These are phyloP conservation scores for Daldinia eschscholtzii DNA, from an alignment of 2,329 filamentous ascomycete species.

Conservation along the genomic window DNA sequence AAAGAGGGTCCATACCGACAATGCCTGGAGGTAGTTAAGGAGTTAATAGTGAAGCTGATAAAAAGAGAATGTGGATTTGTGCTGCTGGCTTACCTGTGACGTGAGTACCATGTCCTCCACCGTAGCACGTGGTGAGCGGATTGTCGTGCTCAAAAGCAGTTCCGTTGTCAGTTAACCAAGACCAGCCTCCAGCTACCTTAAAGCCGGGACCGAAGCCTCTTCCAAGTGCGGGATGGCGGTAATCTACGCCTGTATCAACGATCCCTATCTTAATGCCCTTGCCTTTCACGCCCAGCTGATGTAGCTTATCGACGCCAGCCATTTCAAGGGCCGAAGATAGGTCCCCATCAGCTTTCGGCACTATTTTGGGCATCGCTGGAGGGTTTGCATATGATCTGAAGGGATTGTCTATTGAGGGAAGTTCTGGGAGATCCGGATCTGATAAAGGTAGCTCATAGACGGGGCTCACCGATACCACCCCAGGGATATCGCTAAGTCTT, in stretches of 20 bases:
- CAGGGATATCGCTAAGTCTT: constrained; percentile 23
- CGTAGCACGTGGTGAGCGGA: constrained; percentile 31
- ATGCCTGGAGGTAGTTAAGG: constrained; percentile 24
- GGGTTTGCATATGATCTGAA: constrained; percentile 23
- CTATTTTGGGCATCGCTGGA: constrained; percentile 24
- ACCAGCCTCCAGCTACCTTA: constrained; percentile 37
- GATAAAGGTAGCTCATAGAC: constrained; percentile 32
- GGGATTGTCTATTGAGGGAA: constrained; percentile 6
- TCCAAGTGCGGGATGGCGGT: constrained; percentile 35
- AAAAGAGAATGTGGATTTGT: too few relatives aligned
- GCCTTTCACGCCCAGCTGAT: constrained; percentile 36
- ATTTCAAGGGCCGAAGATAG: constrained; percentile 34
- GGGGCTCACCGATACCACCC: constrained; percentile 34
- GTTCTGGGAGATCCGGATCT: constrained; percentile 13
- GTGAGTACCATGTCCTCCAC: constrained; percentile 37
- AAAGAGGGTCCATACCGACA: constrained; percentile 31
- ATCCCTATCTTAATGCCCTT: constrained; percentile 41
- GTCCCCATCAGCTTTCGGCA: constrained; percentile 27
- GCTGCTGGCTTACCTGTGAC: constrained; percentile 29
- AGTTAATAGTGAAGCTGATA: not conserved
- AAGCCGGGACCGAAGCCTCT: constrained; percentile 35
- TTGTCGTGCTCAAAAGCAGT: constrained; percentile 26
- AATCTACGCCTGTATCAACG: constrained; percentile 42
- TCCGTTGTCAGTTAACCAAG: constrained; percentile 35
- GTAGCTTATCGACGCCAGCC: constrained; percentile 38